Percentiles rank a stretch among this genome's conserved stretches.
Evolutionary conservation across 768 basidiomycete species (phyloP).

Genomic region (Phaeotremella skinneri): DNA sequence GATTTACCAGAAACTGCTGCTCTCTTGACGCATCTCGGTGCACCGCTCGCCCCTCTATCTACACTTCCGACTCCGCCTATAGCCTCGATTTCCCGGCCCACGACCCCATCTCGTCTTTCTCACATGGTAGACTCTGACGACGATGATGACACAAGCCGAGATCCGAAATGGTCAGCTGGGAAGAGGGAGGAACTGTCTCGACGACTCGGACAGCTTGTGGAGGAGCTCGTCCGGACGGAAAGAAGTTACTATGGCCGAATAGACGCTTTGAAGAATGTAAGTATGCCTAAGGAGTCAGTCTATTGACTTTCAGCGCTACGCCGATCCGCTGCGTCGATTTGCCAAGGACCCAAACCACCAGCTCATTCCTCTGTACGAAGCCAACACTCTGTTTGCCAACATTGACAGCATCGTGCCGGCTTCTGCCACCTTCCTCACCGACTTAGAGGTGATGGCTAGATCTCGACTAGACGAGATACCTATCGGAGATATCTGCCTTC

Average conservation of each 20-base stretch:
- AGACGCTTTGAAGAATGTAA: constrained; percentile 67
- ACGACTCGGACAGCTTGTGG: constrained; percentile 66
- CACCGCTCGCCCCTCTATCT: constrained; percentile 30
- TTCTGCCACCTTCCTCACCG: constrained; percentile 80
- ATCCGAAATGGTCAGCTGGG: constrained; percentile 37
- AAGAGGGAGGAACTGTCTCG: constrained; percentile 46
- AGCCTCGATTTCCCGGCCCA: constrained; percentile 20
- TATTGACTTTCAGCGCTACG: constrained; percentile 62
- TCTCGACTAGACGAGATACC: constrained; percentile 58
- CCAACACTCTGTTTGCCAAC: constrained; percentile 90
- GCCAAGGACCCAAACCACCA: constrained; percentile 78
- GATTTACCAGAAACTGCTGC: constrained; percentile 42
- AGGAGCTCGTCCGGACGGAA: constrained; percentile 85
- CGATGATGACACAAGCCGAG: constrained; percentile 5
- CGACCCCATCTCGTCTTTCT: constrained; percentile 22
- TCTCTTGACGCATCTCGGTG: constrained; percentile 38
- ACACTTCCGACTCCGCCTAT: constrained; percentile 21
- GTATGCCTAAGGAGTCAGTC: constrained; percentile 8
- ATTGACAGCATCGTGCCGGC: constrained; percentile 82
- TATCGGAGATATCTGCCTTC: constrained; percentile 77
- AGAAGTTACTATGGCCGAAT: constrained; percentile 82
- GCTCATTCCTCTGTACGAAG: constrained; percentile 85
- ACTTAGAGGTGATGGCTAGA: constrained; percentile 75
- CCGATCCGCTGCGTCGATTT: constrained; percentile 83
- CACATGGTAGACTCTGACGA: constrained; percentile 8